Evolutionary conservation across 108 stramenopile species (phyloP).

Genomic region (Cylindrotheca fusiformis): DNA sequence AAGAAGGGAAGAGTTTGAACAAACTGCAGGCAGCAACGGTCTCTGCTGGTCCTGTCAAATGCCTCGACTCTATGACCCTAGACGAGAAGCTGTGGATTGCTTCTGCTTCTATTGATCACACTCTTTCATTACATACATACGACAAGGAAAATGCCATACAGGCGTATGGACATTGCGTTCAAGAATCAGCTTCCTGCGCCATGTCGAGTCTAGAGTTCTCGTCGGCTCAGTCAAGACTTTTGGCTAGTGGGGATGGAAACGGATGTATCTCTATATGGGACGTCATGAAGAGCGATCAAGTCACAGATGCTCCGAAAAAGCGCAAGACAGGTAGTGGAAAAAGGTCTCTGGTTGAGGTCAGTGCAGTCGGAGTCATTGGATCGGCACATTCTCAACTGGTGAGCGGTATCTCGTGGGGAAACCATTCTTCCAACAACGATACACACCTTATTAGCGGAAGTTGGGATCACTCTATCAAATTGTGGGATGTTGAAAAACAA

Average conservation of each 20-base stretch:
- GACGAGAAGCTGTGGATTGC: conserved; percentile 46
- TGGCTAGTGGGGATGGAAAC: conserved; percentile 84
- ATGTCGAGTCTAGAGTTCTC: conserved; percentile 55
- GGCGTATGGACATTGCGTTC: conserved; percentile 29
- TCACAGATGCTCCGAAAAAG: conserved; percentile 10
- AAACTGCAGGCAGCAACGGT: conserved; percentile 15
- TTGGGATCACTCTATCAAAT: conserved; percentile 81
- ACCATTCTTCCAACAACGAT: conserved; percentile 22
- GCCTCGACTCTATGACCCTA: conserved; percentile 31
- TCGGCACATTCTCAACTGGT: conserved; percentile 72
- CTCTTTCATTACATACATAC: conserved; percentile 51
- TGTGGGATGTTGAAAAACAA: conserved; percentile 70
- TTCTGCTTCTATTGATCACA: conserved; percentile 79
- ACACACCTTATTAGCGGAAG: conserved; percentile 62
- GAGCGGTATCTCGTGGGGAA: conserved; percentile 71
- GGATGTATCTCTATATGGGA: conserved; percentile 73
- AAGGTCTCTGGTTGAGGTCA: conserved; percentile 9
- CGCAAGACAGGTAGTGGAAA: conserved; percentile 21
- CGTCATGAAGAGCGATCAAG: conserved; percentile 8
- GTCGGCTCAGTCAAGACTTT: neutral
- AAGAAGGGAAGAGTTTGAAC: conserved; percentile 2
- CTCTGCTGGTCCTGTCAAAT: conserved; percentile 65
- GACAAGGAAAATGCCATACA: conserved; percentile 3
- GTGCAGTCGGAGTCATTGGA: conserved; percentile 7
- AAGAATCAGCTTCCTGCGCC: conserved; percentile 39